Base-by-base conservation (phyloP, 352 stramenopile genomes). In the Pythium biforme region DNA sequence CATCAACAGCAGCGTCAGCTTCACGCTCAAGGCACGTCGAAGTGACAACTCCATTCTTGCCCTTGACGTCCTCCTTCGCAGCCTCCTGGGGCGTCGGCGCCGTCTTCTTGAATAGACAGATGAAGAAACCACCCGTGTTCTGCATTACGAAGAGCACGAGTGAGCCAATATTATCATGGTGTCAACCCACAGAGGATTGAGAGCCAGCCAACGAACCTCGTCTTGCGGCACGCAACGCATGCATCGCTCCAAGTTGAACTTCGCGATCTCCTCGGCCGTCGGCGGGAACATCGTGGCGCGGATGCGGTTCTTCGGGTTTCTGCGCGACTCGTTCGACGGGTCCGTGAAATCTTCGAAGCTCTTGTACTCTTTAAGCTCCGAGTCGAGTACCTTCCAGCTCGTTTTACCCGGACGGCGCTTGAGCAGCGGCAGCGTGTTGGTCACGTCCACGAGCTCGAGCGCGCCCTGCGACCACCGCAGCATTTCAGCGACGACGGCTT, bases 91-190 rank as follows among this genome's bases (percentile, higher is more conserved):
- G 81, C 9, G 85, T 94, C 23, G 74, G 69, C 25, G 72, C 74
- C 26, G 89, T 81, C 79, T 99, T 99, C 66, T 96, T 83, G 5
- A 99, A 79, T 31, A 99, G 74, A 41, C 92, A 97, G 40, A 99
- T 95, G 76, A 99, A 99, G 73, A 99, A 99, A 0, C 97, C 98
- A 43, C 97, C 97, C 9, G 97, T 99, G 75, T 99, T 91, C 74
- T 93, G 40, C 34, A 53, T 46, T 14, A 64, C 29, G 12, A 33
- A 55, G 43, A 26, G 49, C 15, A n/a, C n/a, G n/a, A n/a, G n/a
- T n/a, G n/a, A n/a, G n/a, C n/a, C n/a, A n/a, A n/a, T n/a, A n/a
- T n/a, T n/a, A n/a, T n/a, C n/a, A n/a, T n/a, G n/a, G n/a, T n/a
- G n/a, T n/a, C n/a, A n/a, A n/a, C n/a, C n/a, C n/a, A n/a, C n/a